Evolutionary conservation across 2,329 filamentous ascomycete genomes (phyloP).

Genomic region (Sporothrix luriei): DNA sequence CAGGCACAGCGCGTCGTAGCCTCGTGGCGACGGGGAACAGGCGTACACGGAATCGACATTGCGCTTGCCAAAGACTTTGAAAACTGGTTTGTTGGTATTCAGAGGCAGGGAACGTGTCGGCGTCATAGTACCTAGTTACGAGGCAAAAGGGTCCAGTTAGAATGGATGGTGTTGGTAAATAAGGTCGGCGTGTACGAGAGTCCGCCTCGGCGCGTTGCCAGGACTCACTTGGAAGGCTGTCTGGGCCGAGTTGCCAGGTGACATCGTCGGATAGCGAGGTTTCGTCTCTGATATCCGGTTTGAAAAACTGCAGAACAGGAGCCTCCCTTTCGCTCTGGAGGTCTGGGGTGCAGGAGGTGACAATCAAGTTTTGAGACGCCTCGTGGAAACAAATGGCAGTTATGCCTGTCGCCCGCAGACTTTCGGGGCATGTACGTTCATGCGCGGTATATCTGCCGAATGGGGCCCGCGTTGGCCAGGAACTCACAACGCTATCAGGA

Average conservation of each 20-base stretch:
- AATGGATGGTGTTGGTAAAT: neutral
- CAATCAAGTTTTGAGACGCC: constrained; percentile 47
- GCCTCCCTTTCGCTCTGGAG: neutral
- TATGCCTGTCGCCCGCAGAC: constrained; percentile 41
- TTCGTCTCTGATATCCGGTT: constrained; percentile 27
- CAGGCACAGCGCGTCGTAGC: constrained; percentile 49
- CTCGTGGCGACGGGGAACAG: constrained; percentile 48
- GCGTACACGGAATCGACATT: constrained; percentile 42
- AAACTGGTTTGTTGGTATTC: neutral
- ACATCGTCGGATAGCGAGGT: constrained; percentile 38
- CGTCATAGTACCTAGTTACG: neutral
- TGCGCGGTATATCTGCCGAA: neutral
- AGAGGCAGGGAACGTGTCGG: neutral
- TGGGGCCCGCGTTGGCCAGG: neutral
- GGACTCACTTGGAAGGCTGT: constrained; percentile 11
- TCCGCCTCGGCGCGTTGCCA: neutral
- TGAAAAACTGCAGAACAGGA: constrained; percentile 33
- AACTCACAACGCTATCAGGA: neutral
- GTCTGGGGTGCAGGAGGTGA: constrained; percentile 43
- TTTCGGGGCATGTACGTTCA: constrained; percentile 22
- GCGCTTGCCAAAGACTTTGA: constrained; percentile 1
- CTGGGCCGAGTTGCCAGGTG: constrained; percentile 10
- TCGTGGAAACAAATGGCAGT: constrained; percentile 54
- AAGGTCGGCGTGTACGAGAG: neutral
- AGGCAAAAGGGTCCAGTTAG: neutral